Conservation (phyloP, 768 basidiomycete species). For the Pleurotus eryngii region DNA sequence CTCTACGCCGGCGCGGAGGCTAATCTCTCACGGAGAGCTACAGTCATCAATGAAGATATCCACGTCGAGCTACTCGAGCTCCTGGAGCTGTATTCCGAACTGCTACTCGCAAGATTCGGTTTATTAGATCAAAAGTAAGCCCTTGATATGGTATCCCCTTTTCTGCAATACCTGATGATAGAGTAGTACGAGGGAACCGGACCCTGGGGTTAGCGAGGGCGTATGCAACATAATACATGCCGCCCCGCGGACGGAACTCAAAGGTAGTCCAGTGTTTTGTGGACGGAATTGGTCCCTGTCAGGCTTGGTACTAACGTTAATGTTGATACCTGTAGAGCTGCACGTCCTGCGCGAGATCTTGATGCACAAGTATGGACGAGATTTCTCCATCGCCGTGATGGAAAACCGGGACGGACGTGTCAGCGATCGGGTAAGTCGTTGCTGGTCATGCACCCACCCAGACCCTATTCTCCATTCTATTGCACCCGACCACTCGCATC, state of each 20-base stretch:
- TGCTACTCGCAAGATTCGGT: conserved; percentile 89
- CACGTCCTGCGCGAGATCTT: conserved; percentile 89
- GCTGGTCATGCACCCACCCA: neutral
- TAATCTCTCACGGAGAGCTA: too few species aligned
- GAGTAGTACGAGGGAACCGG: conserved; percentile 73
- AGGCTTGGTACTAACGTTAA: neutral
- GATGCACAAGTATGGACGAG: conserved; percentile 94
- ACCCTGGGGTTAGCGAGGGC: conserved; percentile 83
- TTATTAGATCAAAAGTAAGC: conserved; percentile 85
- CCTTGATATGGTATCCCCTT: conserved; percentile 4
- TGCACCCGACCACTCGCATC: conserved; percentile 1
- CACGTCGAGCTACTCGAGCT: conserved; percentile 87
- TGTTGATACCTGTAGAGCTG: conserved; percentile 54
- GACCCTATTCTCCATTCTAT: conserved; percentile 1
- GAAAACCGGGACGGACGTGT: conserved; percentile 83
- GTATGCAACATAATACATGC: conserved; percentile 88
- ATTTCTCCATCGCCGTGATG: conserved; percentile 82
- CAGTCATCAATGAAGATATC: conserved; percentile 84
- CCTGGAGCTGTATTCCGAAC: conserved; percentile 91
- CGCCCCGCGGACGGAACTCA: conserved; percentile 87
- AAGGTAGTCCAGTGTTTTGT: conserved; percentile 45
- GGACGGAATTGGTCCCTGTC: neutral
- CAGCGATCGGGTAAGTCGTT: conserved; percentile 66
- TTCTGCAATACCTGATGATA: conserved; percentile 12
- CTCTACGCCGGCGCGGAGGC: conserved; percentile 8